A percentile compares a stretch with the other conserved stretches of the same genome.
phyloP scores from a whole-genome alignment of 495 filamentous ascomycete genomes.

The Tuber melanosporum region DNA sequence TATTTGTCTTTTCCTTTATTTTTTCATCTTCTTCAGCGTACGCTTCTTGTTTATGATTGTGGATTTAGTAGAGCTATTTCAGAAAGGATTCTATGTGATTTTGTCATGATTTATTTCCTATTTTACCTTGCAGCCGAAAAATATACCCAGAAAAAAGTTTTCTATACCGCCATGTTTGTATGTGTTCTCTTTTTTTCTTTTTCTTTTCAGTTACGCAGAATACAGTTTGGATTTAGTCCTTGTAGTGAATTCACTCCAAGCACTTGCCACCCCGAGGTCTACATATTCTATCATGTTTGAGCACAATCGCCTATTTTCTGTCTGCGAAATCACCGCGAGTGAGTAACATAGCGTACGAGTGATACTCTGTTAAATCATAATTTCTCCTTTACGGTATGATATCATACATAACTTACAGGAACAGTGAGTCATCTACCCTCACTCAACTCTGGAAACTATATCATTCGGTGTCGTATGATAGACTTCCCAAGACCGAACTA shows the following conservation, averaged over 20 bases:
- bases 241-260: background rate
- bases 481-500: too few species aligned
- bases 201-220: background rate
- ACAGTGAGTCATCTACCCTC: background rate
- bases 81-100: background rate
- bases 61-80: background rate
- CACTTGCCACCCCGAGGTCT: background rate
- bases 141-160: background rate
- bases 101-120: background rate
- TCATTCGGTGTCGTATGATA: background rate
- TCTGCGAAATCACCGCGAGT: too few species aligned
- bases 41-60: background rate
- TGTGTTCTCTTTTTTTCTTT: background rate
- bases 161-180: background rate
- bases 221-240: background rate
- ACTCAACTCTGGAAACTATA: background rate
- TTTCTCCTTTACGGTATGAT: too few species aligned
- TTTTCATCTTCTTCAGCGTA: background rate
- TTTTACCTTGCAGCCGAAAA: background rate
- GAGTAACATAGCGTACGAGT: background rate
- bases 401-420: background rate
- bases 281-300: background rate
- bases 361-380: background rate
- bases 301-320: too few species aligned
- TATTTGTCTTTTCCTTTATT: background rate